Evolutionary conservation across 2,329 filamentous ascomycete species (phyloP), one percentile per base, ranked within the genome.

Genomic region (Epicoccum sorghinum): DNA sequence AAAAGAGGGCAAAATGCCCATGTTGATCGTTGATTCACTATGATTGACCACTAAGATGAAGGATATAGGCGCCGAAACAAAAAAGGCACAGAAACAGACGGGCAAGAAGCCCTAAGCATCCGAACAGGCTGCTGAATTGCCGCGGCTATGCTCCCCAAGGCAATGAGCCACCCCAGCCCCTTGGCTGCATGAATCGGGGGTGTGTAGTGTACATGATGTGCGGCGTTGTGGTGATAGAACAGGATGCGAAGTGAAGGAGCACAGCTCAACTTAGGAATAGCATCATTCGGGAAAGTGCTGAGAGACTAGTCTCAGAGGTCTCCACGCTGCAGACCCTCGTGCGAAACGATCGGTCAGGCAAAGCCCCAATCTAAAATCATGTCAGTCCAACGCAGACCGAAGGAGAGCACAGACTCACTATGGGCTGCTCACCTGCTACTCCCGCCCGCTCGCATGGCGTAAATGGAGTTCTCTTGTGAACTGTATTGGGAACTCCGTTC

Each of bases 401-500:
- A 57, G 55, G 48, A 47, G 54, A 58, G 42, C 50, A 44, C 47
- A 35, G 14, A 67, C 68, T 69, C 67, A 73, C 70, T 54, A 57
- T 57, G 61, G 62, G 47, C 7, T 43, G 55, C 73, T 77, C 73
- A 74, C 71, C 71, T 72, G 52, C 71, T 75, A 58, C 72, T 77
- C 44, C 72, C 73, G 37, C 75, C 75, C 7, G 48, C 29, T 66
- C 68, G 40, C 66, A 70, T 69, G 23, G 74, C 66, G 52, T 75
- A 71, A 13, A 74, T 62, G 9, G 75, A 78, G 29, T 71, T 75
- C 49, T 77, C 74, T 38, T 70, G 58, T 29, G 76, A 76, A 27
- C 72, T 77, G 36, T 69, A 66, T 41, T 73, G 68, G 5, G 77
- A 80, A 45, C 68, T 75, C 54, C 76, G 74, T 58, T 81, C 79